These are phyloP conservation scores for Plasmodium relictum DNA, from an alignment of 169 alveolate genomes.

Conservation along the genomic window DNA sequence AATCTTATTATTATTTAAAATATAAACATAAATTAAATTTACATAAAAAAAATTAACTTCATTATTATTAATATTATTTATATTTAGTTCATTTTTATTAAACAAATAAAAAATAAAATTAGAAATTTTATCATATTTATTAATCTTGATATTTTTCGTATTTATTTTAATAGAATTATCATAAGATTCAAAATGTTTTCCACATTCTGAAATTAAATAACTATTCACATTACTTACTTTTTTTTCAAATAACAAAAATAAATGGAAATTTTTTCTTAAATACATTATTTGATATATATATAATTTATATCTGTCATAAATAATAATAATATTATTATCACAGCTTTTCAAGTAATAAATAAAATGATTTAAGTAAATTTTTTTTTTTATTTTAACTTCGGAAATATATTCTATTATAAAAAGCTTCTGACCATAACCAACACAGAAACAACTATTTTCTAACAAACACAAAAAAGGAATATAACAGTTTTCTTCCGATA, in stretches of 20 bases:
- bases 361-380: slow-evolving; percentile 4
- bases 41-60: not conserved
- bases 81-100: not conserved
- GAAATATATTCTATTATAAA: slow-evolving; percentile 6
- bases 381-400: slow-evolving; percentile 1
- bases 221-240: slow-evolving; percentile 3
- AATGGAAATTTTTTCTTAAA: not conserved
- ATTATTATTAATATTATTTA: not conserved
- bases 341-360: slow-evolving; percentile 10
- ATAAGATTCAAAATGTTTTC: slow-evolving; percentile 7
- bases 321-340: slow-evolving; percentile 20
- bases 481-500: not conserved
- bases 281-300: slow-evolving; percentile 25
- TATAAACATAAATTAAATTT: slow-evolving; percentile 25
- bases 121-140: slow-evolving; percentile 35
- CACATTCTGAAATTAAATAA: not conserved
- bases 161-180: slow-evolving; percentile 12
- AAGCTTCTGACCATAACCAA: slow-evolving; percentile 15
- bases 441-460: slow-evolving; percentile 32
- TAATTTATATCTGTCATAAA: slow-evolving; percentile 33
- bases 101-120: slow-evolving; percentile 5
- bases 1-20: slow-evolving; percentile 12
- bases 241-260: slow-evolving; percentile 14
- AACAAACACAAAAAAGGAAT: slow-evolving; percentile 36
- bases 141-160: slow-evolving; percentile 19